Percentiles rank a stretch among this genome's conserved stretches.
phyloP scores from a whole-genome alignment of 1,284 basidiomycete species.

The Sporisorium exsertum region DNA sequence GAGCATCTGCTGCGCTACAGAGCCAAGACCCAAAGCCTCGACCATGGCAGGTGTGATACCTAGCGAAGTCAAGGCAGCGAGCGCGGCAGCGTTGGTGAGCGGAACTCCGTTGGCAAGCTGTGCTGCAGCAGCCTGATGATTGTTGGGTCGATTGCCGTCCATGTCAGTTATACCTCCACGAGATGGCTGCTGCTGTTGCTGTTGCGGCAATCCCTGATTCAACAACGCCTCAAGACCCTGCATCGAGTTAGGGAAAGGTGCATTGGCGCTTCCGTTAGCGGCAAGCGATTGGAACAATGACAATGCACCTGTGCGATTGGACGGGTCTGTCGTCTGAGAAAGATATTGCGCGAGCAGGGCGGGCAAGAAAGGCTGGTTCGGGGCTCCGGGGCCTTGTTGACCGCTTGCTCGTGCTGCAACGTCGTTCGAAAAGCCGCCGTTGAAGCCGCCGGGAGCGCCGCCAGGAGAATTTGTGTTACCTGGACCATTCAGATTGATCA shows the following conservation, averaged over 20 bases:
- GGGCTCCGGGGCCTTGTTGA: conserved; percentile 14
- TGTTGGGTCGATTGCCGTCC: conserved; percentile 12
- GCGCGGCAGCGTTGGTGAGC: conserved; percentile 37
- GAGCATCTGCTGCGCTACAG: conserved; percentile 45
- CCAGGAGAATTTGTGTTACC: conserved; percentile 6
- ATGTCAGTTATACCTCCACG: conserved; percentile 18
- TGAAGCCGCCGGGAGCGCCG: conserved; percentile 12
- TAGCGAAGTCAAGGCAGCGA: conserved; percentile 37
- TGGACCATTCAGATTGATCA: conserved; percentile 21
- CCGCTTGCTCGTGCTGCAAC: conserved; percentile 10
- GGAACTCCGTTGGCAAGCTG: conserved; percentile 27
- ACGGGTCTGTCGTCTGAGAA: conserved; percentile 29
- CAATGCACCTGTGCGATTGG: conserved; percentile 33
- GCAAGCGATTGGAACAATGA: conserved; percentile 42
- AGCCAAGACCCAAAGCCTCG: conserved; percentile 42
- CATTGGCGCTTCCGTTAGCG: conserved; percentile 21
- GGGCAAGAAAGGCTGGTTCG: conserved; percentile 30
- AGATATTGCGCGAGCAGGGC: conserved; percentile 50
- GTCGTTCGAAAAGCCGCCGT: conserved; percentile 17
- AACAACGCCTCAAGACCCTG: conserved; percentile 35
- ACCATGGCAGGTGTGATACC: conserved; percentile 45
- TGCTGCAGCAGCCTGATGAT: conserved; percentile 6
- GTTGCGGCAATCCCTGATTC: conserved; percentile 24
- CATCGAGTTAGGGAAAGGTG: conserved; percentile 10
- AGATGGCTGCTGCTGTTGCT: conserved; percentile 17